phyloP scores from a whole-genome alignment of 768 basidiomycete species.

The Macrolepiota albuminosa region DNA sequence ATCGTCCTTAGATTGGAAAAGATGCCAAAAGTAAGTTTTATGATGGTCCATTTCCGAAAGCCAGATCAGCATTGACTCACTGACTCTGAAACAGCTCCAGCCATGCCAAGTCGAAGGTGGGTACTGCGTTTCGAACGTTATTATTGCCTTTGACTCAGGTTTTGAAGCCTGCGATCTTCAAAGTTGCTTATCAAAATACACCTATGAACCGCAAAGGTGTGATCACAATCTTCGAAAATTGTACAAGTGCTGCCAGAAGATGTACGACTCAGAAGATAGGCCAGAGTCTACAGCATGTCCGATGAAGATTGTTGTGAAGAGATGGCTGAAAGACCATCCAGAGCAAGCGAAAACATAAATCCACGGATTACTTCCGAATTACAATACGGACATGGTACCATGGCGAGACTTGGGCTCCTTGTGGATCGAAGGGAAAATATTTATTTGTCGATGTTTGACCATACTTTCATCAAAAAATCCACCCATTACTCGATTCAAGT shows the following conservation, averaged over 20 bases:
- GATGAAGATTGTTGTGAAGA: conserved; percentile 9
- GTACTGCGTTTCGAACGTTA: not conserved
- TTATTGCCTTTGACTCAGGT: not conserved
- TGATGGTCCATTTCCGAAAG: not conserved
- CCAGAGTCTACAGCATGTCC: conserved; percentile 14
- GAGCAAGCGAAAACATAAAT: not conserved
- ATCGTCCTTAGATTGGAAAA: not conserved
- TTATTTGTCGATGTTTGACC: not conserved
- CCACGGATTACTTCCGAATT: not conserved
- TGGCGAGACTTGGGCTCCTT: too few relatives aligned
- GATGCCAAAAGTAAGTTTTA: not conserved
- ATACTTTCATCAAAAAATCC: not conserved
- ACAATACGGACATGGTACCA: not conserved
- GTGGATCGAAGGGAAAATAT: not conserved
- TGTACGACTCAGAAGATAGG: conserved; percentile 5
- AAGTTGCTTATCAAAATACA: conserved; percentile 13
- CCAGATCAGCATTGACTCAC: not conserved
- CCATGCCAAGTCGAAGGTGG: not conserved
- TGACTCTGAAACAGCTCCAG: not conserved
- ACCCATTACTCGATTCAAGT: too few relatives aligned
- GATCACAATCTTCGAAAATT: conserved; percentile 9
- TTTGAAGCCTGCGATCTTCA: conserved; percentile 15
- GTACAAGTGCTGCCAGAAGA: conserved; percentile 15
- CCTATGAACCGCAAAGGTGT: conserved; percentile 14
- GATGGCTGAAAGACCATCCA: conserved; percentile 15